These are phyloP conservation scores for Fusarium sp. DNA, from an alignment of 2,329 filamentous ascomycete genomes.

Conservation along the genomic window DNA sequence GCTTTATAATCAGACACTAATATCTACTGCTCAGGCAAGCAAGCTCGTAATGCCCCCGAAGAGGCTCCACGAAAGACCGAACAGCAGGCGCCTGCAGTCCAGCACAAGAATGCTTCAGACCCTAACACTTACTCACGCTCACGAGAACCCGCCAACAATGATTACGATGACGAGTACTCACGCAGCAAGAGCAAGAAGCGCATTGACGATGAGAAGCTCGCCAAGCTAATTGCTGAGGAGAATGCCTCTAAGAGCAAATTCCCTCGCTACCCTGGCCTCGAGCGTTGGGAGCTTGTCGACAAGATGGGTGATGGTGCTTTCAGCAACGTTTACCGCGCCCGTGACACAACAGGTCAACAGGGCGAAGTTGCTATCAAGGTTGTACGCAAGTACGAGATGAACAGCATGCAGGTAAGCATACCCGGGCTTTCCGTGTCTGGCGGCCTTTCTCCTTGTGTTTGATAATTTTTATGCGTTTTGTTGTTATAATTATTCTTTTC, in stretches of 20 bases:
- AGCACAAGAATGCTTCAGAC: conserved; percentile 62
- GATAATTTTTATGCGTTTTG: conserved; percentile 17
- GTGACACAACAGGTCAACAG: conserved; percentile 76
- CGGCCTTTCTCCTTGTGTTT: conserved; percentile 42
- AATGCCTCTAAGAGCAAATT: conserved; percentile 87
- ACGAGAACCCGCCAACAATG: conserved; percentile 64
- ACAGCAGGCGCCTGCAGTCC: conserved; percentile 63
- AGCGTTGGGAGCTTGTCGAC: conserved; percentile 83
- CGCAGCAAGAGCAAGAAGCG: conserved; percentile 50
- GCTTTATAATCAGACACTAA: conserved; percentile 20
- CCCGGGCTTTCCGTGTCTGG: conserved; percentile 40
- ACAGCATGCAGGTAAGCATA: conserved; percentile 92
- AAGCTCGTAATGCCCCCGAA: conserved; percentile 76
- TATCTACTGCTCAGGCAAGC: conserved; percentile 72
- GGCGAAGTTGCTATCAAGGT: conserved; percentile 97
- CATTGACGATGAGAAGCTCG: conserved; percentile 76
- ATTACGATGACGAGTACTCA: conserved; percentile 71
- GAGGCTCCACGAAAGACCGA: conserved; percentile 65
- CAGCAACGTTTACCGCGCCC: conserved; percentile 96
- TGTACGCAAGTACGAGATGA: conserved; percentile 99
- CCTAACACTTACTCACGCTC: conserved; percentile 52
- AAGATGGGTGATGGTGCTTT: conserved; percentile 99
- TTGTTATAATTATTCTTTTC: conserved; percentile 4
- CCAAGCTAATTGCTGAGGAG: conserved; percentile 91
- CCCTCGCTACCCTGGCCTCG: conserved; percentile 67